phyloP scores from a whole-genome alignment of 2,329 filamentous ascomycete genomes.

The Cytospora piceae region DNA sequence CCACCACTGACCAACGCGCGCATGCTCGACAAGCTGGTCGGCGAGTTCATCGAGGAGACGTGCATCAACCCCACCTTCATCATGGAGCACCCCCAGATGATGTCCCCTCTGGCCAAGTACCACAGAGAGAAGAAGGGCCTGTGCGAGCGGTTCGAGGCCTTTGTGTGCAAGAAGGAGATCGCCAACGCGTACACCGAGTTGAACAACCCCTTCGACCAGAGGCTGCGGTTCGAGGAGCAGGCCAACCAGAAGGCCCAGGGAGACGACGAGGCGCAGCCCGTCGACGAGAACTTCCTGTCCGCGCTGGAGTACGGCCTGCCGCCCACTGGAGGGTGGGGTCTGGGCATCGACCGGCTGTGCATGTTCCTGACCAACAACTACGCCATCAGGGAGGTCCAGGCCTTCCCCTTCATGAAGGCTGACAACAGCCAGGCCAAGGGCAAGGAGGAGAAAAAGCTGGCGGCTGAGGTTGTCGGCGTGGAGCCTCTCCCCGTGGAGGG shows the following conservation, averaged over 20 bases:
- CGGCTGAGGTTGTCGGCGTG: constrained; percentile 40
- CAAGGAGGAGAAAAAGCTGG: constrained; percentile 46
- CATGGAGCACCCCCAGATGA: constrained; percentile 76
- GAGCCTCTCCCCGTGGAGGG: constrained; percentile 42
- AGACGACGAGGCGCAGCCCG: constrained; percentile 93
- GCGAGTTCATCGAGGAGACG: constrained; percentile 92
- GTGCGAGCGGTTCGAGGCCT: constrained; percentile 96
- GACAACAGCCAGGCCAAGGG: constrained; percentile 57
- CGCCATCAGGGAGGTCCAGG: constrained; percentile 92
- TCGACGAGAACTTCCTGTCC: constrained; percentile 74
- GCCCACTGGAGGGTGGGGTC: constrained; percentile 93
- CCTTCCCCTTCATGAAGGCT: constrained; percentile 98
- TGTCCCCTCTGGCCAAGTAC: constrained; percentile 96
- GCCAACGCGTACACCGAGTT: constrained; percentile 83
- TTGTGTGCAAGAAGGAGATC: constrained; percentile 97
- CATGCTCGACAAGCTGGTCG: constrained; percentile 94
- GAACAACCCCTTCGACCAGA: constrained; percentile 95
- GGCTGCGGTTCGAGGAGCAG: constrained; percentile 91
- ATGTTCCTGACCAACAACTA: constrained; percentile 98
- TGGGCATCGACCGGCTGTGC: constrained; percentile 91
- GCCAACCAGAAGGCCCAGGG: constrained; percentile 94
- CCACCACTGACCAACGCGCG: constrained; percentile 90
- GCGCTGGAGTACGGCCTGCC: constrained; percentile 71
- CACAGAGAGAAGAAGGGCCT: constrained; percentile 81
- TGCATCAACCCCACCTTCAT: constrained; percentile 95